These are phyloP conservation scores for Phlyctochytrium bullatum DNA, from an alignment of 192 early-diverging fungal genomes.

Conservation along the genomic window DNA sequence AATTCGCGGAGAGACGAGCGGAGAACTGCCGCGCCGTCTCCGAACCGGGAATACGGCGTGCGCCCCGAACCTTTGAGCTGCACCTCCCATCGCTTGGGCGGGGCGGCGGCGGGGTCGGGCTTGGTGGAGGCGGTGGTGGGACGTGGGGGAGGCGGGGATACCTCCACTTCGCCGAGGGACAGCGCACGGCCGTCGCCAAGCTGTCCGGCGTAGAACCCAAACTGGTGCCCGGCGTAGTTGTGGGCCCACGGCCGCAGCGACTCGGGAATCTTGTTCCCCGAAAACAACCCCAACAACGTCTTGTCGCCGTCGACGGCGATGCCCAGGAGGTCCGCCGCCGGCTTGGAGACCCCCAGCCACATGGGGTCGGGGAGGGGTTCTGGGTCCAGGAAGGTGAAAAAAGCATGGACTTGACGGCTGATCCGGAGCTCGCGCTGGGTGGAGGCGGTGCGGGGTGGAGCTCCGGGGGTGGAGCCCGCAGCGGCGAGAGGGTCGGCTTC, in stretches of 20 bases:
- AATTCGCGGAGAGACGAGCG: slow-evolving; percentile 85
- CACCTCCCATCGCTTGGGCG: slow-evolving; percentile 46
- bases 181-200: slow-evolving; percentile 88
- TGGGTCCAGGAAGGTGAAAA: not conserved
- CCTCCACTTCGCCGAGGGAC: slow-evolving; percentile 61
- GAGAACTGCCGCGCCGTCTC: slow-evolving; percentile 85
- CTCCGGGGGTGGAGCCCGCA: too few species aligned
- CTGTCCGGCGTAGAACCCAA: slow-evolving; percentile 56
- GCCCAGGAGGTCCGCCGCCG: not conserved
- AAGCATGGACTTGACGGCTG: not conserved
- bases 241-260: slow-evolving; percentile 35
- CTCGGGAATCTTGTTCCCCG: slow-evolving; percentile 45
- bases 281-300: not conserved
- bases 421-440: not conserved
- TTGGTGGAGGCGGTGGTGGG: not conserved
- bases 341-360: not conserved
- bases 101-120: not conserved
- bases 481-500: too few species aligned
- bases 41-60: slow-evolving; percentile 85
- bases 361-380: not conserved
- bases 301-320: not conserved
- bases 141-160: not conserved
- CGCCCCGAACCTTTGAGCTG: slow-evolving; percentile 84
- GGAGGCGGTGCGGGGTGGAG: not conserved
- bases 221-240: slow-evolving; percentile 53